phyloP scores from a whole-genome alignment of 805 yeast species.

The Lipomyces oligophaga region DNA sequence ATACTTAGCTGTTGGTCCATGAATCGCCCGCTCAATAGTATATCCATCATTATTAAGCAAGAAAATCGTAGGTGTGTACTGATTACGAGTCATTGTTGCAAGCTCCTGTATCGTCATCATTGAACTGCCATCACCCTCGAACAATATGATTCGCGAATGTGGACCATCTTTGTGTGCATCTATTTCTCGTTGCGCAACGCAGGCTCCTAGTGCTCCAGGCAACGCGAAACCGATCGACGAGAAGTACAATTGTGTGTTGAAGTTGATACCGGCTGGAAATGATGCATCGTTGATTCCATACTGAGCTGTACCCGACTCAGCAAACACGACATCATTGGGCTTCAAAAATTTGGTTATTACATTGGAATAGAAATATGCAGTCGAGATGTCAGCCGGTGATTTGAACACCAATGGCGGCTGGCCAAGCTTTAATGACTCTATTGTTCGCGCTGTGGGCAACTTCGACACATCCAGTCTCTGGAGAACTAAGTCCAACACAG shows the following conservation, averaged over 20 bases:
- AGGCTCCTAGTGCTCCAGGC: slow-evolving; percentile 81
- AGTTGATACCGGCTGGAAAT: slow-evolving; percentile 50
- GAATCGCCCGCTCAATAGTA: slow-evolving; percentile 81
- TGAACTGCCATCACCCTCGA: slow-evolving; percentile 93
- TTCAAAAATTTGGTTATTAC: slow-evolving; percentile 44
- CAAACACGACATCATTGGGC: slow-evolving; percentile 66
- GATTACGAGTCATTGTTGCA: slow-evolving; percentile 57
- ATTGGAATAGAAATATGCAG: slow-evolving; percentile 39
- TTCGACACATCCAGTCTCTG: slow-evolving; percentile 37
- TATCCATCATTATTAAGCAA: slow-evolving; percentile 83
- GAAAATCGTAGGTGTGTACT: slow-evolving; percentile 63
- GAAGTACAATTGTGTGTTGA: slow-evolving; percentile 64
- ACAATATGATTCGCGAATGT: slow-evolving; percentile 52
- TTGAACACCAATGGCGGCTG: slow-evolving; percentile 16
- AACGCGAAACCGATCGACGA: slow-evolving; percentile 86
- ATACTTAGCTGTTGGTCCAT: slow-evolving; percentile 71
- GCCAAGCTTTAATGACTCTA: slow-evolving; percentile 33
- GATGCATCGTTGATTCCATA: slow-evolving; percentile 68
- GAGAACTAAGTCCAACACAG: slow-evolving; percentile 48
- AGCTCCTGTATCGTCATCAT: slow-evolving; percentile 87
- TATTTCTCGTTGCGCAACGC: slow-evolving; percentile 63
- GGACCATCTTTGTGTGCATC: slow-evolving; percentile 35
- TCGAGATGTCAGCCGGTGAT: slow-evolving; percentile 32
- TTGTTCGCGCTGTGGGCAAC: slow-evolving; percentile 30
- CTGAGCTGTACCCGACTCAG: slow-evolving; percentile 81